A percentile compares a stretch with the other conserved stretches of the same genome.
These are phyloP conservation scores for Solanum arcanum DNA, from an alignment of 257 asterid genomes.

Conservation along the genomic window DNA sequence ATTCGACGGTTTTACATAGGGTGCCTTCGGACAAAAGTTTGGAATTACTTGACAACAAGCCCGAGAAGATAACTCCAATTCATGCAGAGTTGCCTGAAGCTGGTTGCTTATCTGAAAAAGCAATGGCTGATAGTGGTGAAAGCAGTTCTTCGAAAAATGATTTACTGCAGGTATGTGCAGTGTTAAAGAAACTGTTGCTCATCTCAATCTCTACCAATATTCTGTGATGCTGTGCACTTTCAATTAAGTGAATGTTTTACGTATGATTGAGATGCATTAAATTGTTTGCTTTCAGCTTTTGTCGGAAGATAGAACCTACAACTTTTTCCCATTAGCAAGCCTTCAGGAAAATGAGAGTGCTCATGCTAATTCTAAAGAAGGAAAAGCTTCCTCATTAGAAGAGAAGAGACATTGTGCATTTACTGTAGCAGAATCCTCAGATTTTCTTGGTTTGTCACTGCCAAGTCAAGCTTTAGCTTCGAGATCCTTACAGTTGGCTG, in stretches of 20 bases:
- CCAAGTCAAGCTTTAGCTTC: constrained; percentile 12
- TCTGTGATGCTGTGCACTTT: not conserved
- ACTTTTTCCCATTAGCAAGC: constrained; percentile 12
- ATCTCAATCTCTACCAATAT: not conserved
- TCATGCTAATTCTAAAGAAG: constrained; percentile 9
- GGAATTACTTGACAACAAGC: constrained; percentile 11
- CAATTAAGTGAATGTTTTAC: not conserved
- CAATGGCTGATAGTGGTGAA: constrained; percentile 9
- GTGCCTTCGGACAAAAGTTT: constrained; percentile 1
- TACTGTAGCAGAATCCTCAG: constrained; percentile 16
- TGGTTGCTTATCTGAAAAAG: constrained; percentile 9
- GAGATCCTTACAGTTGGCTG: constrained; percentile 18
- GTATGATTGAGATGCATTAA: not conserved
- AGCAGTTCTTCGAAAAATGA: constrained; percentile 16
- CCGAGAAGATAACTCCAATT: constrained; percentile 10
- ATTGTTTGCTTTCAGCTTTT: constrained; percentile 37
- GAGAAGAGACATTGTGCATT: constrained; percentile 4
- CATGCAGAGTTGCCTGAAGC: constrained; percentile 6
- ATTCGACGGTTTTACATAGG: not conserved
- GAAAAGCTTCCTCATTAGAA: not conserved
- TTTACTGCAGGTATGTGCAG: constrained; percentile 42
- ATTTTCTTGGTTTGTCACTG: constrained; percentile 16
- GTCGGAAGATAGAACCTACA: constrained; percentile 29
- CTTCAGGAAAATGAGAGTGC: constrained; percentile 2
- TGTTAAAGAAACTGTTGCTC: not conserved